A percentile compares a stretch with the other conserved stretches of the same genome.
These are phyloP conservation scores for Aschersonia sp. DNA, from an alignment of 2,329 filamentous ascomycete species.

Conservation along the genomic window DNA sequence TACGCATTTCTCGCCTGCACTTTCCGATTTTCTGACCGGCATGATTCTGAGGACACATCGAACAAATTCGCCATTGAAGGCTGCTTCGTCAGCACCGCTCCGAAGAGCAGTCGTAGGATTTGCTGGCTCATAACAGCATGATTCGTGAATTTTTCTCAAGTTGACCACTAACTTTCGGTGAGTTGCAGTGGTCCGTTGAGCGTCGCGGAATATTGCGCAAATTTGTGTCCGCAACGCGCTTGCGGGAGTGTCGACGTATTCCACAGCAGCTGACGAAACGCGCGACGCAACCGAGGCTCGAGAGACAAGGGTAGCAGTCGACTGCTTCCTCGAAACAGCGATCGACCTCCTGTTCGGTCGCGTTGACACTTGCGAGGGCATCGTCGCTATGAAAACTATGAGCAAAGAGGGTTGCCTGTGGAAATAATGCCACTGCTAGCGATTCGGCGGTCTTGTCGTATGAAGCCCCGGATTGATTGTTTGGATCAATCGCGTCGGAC, in stretches of 20 bases:
- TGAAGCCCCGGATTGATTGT: slow-evolving; percentile 6
- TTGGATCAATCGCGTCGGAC: slow-evolving; percentile 12
- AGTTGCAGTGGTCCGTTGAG: slow-evolving; percentile 77
- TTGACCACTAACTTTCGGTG: slow-evolving; percentile 83
- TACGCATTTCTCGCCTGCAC: slow-evolving; percentile 71
- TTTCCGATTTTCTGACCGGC: slow-evolving; percentile 82
- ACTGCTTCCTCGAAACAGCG: slow-evolving; percentile 23
- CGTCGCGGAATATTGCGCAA: slow-evolving; percentile 59
- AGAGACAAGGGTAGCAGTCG: slow-evolving; percentile 20
- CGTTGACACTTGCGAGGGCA: slow-evolving; percentile 35
- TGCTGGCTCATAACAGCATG: slow-evolving; percentile 54
- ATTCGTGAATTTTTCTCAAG: slow-evolving; percentile 79
- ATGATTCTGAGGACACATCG: slow-evolving; percentile 72
- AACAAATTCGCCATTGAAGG: slow-evolving; percentile 77
- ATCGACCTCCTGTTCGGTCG: slow-evolving; percentile 31
- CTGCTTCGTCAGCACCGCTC: slow-evolving; percentile 63
- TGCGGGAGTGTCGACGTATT: slow-evolving; percentile 60
- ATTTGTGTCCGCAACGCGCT: slow-evolving; percentile 61
- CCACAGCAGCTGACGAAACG: slow-evolving; percentile 43
- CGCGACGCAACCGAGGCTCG: slow-evolving; percentile 32
- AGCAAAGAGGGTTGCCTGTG: neutral
- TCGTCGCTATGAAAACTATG: slow-evolving; percentile 11
- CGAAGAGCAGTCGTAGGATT: slow-evolving; percentile 34
- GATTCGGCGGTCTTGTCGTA: too few relatives aligned
- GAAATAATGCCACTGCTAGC: too few relatives aligned